Conservation (phyloP, 2,329 filamentous ascomycete species). For the Xylaria sp. region DNA sequence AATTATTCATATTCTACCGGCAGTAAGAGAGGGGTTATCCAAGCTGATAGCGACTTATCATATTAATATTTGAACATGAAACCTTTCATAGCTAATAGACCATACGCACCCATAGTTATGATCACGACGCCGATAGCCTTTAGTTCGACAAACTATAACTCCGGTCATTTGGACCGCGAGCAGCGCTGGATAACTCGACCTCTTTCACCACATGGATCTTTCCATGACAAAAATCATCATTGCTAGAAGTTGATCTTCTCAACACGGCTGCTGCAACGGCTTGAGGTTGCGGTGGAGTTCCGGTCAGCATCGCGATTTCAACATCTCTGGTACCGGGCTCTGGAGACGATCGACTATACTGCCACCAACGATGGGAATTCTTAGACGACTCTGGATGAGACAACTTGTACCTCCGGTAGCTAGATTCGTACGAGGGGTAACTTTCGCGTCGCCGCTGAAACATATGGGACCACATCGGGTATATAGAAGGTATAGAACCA, state of each 20-base stretch:
- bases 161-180: conserved; percentile 7
- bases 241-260: conserved; percentile 20
- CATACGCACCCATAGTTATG: neutral
- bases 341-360: neutral
- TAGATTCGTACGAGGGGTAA: conserved; percentile 5
- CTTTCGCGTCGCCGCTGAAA: neutral
- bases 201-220: conserved; percentile 34
- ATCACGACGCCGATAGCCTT: neutral
- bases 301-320: conserved; percentile 29
- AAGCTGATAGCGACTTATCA: too few species aligned
- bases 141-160: conserved; percentile 9
- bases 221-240: conserved; percentile 24
- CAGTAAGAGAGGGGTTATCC: too few species aligned
- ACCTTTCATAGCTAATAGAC: neutral
- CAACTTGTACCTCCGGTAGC: neutral
- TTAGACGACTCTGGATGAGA: neutral
- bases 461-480: conserved; percentile 16
- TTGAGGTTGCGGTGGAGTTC: conserved; percentile 25
- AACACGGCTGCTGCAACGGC: conserved; percentile 25
- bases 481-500: conserved; percentile 29
- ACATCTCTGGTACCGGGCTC: conserved; percentile 16
- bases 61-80: neutral
- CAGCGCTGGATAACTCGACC: conserved; percentile 22
- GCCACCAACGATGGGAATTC: neutral
- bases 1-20: too few species aligned